Base-by-base conservation (phyloP, 306 rosid genomes). In the Coriaria nepalensis region DNA sequence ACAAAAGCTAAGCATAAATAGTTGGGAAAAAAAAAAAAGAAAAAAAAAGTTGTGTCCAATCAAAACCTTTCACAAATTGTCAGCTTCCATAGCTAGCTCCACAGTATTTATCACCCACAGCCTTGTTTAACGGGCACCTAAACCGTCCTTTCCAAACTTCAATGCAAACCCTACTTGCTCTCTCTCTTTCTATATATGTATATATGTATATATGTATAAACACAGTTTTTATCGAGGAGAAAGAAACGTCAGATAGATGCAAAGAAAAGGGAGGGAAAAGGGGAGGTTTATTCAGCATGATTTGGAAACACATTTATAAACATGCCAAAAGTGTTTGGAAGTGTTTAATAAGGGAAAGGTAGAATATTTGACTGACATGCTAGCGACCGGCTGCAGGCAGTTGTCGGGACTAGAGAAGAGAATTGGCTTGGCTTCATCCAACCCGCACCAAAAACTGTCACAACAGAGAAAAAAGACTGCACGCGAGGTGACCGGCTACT, bases 351-450 rank as follows among this genome's bases (percentile, higher is more conserved):
- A 7, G 9, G 10, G 40, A 6, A 38, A 5, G 15, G 43, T 57
- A 4, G 65, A 52, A 72, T 64, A 61, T 73, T 73, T 56, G 63
- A 73, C 73, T 86, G 93, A 71, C 83, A 79, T 52, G 66, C 29
- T 20, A 20, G 29, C 72, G 49, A 77, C 86, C 93, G 79, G 84
- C 45, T 64, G 78, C 95, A 81, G 84, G 67, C 60, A 50, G 65
- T 14, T 79, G 93, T 82, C 81, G 83, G 77, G 61, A 14, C 63
- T 63, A 57, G 56, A 58, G 8, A 75, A 35, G 62, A 60, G 6
- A 4, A 50, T 38, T 2, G 29, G n/a, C 36, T 38, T 2, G 29
- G n/a, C 36, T 10, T 45, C 53, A 34, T 50, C 41, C 56, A 59
- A 65, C 71, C 66, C 78, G 75, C 82, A 56, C 53, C 50, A 53